Evolutionary conservation across 139 green algal species (phyloP), one percentile per base, ranked within the genome.

Genomic region (Picochlorum sp.): DNA sequence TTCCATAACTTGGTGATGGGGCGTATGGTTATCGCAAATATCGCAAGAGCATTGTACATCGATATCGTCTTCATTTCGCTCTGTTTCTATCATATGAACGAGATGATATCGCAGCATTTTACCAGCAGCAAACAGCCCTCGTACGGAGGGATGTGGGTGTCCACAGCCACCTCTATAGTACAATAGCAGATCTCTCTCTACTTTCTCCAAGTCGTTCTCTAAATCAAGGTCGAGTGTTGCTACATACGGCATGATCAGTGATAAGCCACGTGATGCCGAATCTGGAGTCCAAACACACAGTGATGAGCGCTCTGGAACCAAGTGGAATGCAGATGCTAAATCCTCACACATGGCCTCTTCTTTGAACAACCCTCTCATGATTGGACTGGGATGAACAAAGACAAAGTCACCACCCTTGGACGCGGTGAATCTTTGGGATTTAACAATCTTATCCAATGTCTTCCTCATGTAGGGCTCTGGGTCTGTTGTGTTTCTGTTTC

Each of bases 271-370:
- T 4, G 44, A 6, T 15, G 58, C 45, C 13, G 61, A 60, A 60
- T 74, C 71, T 38, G 10, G 66, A 23, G 71, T 78, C 71, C 71
- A 78, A 6, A 74, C 60, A 62, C 71, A 78, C 10, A 78, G 66
- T 9, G 26, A 60, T 14, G 62, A 59, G 16, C 65, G 62, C 47
- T 68, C 62, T 11, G 37, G 26, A 20, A 65, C 71, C 50, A 78
- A 61, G 44, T 70, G 51, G 52, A 63, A 61, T 30, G 68, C 66
- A 14, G 65, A 73, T 24, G 66, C 60, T 28, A 78, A 41, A 8
- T 78, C 71, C 45, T 78, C 71, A 62, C 71, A 78, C 26, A 63
- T 56, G 21, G 21, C 24, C 11, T 73, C 71, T 54, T 78, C 71
- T 11, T n/a, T 50, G 4, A 74, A 70, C 23, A 78, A 28, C 34